Evolutionary conservation across 192 early-diverging fungal genomes (phyloP), one percentile per base, ranked within the genome.

Genomic region (Rhizoclosmatium sp.): DNA sequence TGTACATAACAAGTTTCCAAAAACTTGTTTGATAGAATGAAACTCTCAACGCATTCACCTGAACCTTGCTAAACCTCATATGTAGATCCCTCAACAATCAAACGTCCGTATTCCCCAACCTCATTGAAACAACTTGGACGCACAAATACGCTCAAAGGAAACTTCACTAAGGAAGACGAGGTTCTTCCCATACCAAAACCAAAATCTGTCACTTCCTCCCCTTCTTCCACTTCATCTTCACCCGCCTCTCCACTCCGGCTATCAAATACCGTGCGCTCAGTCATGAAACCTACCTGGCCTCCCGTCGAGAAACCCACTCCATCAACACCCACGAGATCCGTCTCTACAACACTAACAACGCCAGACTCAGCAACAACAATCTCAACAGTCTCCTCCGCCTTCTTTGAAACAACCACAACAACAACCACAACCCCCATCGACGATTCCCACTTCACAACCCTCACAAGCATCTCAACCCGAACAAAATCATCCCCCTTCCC

Each of bases 121-220:
- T 23, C 31, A 23, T 23, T 65, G 14, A 41, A 65, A 12, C 21
- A 41, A 65, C 62, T 23, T 21, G 41, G 42, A n/a, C 66, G 42
- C 39, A 68, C 66, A 42, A 19, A 47, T n/a, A n/a, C 41, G 7
- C 7, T 68, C 23, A 68, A 68, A 47, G 39, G 41, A n/a, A 47
- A 45, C 42, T 68, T 68, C 46, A 47, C 14, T 42, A 68, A 68
- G 40, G 42, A 42, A 19, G 66, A 68, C 45, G 66, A 68, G 46
- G 40, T 42, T 47, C 66, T 68, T 12, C 66, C 66, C 40, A 31
- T 68, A 2, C 66, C 66, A 68, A 41, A 19, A 41, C 10, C 60
- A 23, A 31, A 31, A 31, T 31, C 31, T 31, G 31, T 31, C 31
- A 62, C 60, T 40, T 62, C 60, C 9, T 19, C 60, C 23, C 60